Conservation (phyloP, 768 basidiomycete species). For the Serpula lacrymans region DNA sequence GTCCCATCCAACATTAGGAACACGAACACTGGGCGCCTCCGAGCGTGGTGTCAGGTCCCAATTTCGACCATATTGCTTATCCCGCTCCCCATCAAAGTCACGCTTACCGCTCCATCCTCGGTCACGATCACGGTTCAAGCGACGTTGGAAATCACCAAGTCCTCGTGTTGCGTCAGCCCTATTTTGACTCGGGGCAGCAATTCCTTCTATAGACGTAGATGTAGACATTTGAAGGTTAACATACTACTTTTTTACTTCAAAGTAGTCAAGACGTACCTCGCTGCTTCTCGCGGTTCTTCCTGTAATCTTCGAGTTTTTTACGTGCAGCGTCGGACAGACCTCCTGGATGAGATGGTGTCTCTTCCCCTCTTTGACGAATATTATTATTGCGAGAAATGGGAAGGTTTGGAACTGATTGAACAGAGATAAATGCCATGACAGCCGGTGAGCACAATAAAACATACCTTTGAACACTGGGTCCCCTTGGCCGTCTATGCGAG, state of each 20-base stretch:
- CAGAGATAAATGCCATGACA: too few relatives aligned
- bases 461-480: slow-evolving; percentile 87
- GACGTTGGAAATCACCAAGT: slow-evolving; percentile 90
- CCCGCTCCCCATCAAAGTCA: slow-evolving; percentile 28
- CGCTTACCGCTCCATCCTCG: slow-evolving; percentile 47
- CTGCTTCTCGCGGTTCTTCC: slow-evolving; percentile 66
- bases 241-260: background rate
- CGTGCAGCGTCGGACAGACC: slow-evolving; percentile 79
- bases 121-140: slow-evolving; percentile 74
- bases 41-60: slow-evolving; percentile 67
- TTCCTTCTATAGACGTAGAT: slow-evolving; percentile 64
- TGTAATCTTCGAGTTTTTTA: slow-evolving; percentile 71
- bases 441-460: slow-evolving; percentile 1
- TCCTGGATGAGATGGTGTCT: slow-evolving; percentile 91
- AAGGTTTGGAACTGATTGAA: slow-evolving; percentile 74
- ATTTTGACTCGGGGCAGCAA: slow-evolving; percentile 54
- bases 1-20: slow-evolving; percentile 93
- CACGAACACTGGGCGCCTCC: slow-evolving; percentile 78
- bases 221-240: background rate
- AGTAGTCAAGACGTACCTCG: slow-evolving; percentile 41
- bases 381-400: slow-evolving; percentile 58
- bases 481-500: slow-evolving; percentile 50
- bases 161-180: slow-evolving; percentile 64
- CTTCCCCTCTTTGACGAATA: slow-evolving; percentile 72
- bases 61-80: slow-evolving; percentile 25